Base-by-base conservation (phyloP, 495 filamentous ascomycete species). In the Podospora didyma region DNA sequence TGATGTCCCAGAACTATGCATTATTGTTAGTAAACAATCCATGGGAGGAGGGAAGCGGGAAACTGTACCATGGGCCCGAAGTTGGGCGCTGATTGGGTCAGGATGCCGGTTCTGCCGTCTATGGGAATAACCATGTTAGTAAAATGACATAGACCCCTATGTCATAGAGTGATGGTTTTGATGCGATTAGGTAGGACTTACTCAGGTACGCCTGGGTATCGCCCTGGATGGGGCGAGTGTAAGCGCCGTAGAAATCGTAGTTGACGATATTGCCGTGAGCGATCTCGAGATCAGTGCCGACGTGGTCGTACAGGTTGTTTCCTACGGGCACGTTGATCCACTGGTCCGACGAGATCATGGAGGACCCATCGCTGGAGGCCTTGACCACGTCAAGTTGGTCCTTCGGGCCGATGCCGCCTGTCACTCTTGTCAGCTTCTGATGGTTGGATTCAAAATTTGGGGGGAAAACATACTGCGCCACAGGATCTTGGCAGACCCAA, bases 291-390 rank as follows among this genome's bases (percentile, higher is more conserved):
- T 86, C 79, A 55, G 87, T 88, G 66, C 86, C 85, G 54, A 82
- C 76, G 70, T 90, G 86, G 62, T 89, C 86, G 60, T 83, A 79
- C 17, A 89, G 67, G 60, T 86, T 87, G 57, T 85, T 74, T 17
- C 87, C 86, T n/a, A 90, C 86, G 17, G 87, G 86, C 6, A 87
- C 73, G 49, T 82, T 74, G 63, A 90, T 85, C 86, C 86, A 89
- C 14, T 82, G 57, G 2, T 69, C 65, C 10, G 58, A 63, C 16
- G 62, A 67, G 54, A 79, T 71, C 73, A 82, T 74, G 7, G 63
- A 65, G 7, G 77, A 63, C 7, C 82, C 79, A 45, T 79, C 73
- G 3, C 72, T 68, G 9, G 75, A 77, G 49, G 71, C 65, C 53
- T 78, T 73, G 17, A 83, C 77, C 9, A 78, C 62, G 50, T 78